Evolutionary conservation across 176 grass and related monocot genomes (phyloP), one percentile per base, ranked within the genome.

Genomic region (Aegilops longissima): DNA sequence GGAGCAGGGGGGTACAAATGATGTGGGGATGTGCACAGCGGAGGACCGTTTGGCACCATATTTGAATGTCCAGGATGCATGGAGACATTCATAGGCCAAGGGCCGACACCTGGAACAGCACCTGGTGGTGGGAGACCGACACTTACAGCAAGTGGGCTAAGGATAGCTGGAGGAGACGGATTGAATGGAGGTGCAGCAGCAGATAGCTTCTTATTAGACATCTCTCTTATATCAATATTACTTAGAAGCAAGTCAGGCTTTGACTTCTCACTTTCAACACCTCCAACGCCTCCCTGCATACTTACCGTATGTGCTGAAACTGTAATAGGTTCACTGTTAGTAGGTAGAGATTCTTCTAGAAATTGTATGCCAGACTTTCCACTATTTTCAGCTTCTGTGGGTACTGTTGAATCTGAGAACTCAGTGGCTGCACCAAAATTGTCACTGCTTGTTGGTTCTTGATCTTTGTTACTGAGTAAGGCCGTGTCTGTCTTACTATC

Each of bases 111-210:
- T 69, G 91, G 81, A 85, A 98, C 90, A 49, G 81, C 35, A 79
- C 93, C 85, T 84, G 89, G 89, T 82, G 92, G 94, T 14, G 91
- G 87, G 66, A 91, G 86, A 72, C 91, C 86, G 13, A 95, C 81
- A 77, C 83, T 95, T 77, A 82, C 88, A 73, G 85, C 87, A 80
- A 93, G 76, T 62, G 94, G 94, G 68, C 88, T 91, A 72, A 99
- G 90, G 34, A 96, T 84, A 85, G 86, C 76, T 13, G 94, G 73
- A 5, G 92, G 92, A 86, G 90, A 96, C 36, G 97, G 97, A 81
- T 92, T 99, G 86, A 99, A 99, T 85, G 97, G 97, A 73, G 85
- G 66, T 27, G 97, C 97, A 77, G 92, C 85, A 83, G 97, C 97
- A 80, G 97, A 99, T 80, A 99, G 73, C 67, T 96, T 99, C 72